These are phyloP conservation scores for Davidsoniella neocaledoniae DNA, from an alignment of 2,329 filamentous ascomycete species.

Conservation along the genomic window DNA sequence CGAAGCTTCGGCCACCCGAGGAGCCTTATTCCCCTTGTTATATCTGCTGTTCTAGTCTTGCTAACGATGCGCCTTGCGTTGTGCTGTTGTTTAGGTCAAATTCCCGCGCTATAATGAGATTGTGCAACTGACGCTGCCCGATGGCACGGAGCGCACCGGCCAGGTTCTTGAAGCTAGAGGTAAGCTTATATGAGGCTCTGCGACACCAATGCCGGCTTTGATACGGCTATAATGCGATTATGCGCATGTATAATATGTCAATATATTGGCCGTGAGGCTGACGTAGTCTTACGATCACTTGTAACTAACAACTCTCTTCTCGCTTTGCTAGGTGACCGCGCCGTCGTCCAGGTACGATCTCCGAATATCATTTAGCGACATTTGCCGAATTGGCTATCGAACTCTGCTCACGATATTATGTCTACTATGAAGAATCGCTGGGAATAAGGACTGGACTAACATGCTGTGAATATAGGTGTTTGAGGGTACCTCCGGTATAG, in stretches of 20 bases:
- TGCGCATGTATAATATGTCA: background rate
- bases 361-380: background rate
- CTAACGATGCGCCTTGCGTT: conserved; percentile 7
- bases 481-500: conserved; percentile 89
- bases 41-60: background rate
- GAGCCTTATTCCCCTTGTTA: background rate
- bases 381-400: background rate
- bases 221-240: background rate
- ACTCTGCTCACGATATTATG: no score
- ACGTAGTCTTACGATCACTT: conserved; percentile 15
- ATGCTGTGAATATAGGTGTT: conserved; percentile 52
- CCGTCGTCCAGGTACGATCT: conserved; percentile 69
- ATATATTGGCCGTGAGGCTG: background rate
- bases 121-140: conserved; percentile 83
- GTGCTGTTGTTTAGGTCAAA: conserved; percentile 55
- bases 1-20: background rate
- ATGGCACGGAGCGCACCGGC: conserved; percentile 84
- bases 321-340: conserved; percentile 54
- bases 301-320: conserved; percentile 4
- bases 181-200: conserved; percentile 24
- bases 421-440: no score
- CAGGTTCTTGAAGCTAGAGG: conserved; percentile 97
- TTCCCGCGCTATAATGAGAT: conserved; percentile 96
- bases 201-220: background rate
- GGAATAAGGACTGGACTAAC: background rate